Evolutionary conservation across 371 early-diverging fungal genomes (phyloP), one percentile per base, ranked within the genome.

Genomic region (Choanephora cucurbitarum): DNA sequence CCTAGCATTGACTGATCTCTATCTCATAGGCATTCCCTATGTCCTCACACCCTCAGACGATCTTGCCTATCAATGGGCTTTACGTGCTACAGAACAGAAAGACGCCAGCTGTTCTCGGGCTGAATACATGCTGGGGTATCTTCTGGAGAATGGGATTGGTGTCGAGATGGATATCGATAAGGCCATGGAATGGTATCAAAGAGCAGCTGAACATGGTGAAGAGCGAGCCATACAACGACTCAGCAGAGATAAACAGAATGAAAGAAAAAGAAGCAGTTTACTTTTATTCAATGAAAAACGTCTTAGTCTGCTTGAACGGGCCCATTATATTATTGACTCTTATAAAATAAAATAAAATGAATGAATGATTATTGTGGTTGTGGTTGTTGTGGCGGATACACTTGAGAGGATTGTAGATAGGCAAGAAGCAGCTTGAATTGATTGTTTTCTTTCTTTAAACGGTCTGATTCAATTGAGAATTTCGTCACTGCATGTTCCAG

Each of bases 1-100:
- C 73, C 87, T 97, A 70, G 94, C 94, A 2, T 76, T 99, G 24
- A 88, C 93, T 18, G 94, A 94, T 3, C 98, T 97, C 97, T 97
- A 96, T 62, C 70, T 98, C n/a, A 91, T 93, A 1, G 99, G 98
- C 18, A 70, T 78, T 10, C 91, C 91, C n/a, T 77, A 80, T 39
- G 73, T 85, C 1, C 69, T 95, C 21, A 77, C 78, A 13, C 86
- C 84, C 42, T 84, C 86, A 44, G 97, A 98, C 65, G 80, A 84
- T n/a, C 85, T 91, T 58, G 97, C 99, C 11, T 97, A 90, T 73
- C 67, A 85, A 44, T 96, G 95, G 91, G 93, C 93, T 18, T 75
- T 84, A 45, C 82, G 83, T 48, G 95, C 98, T 14, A 70, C 78
- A 22, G 85, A 17, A 70, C 78, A 22, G 85, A 86, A 49, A 81